phyloP scores from a whole-genome alignment of 2,329 filamentous ascomycete species.

The Paracorniculantispora psalliotae region DNA sequence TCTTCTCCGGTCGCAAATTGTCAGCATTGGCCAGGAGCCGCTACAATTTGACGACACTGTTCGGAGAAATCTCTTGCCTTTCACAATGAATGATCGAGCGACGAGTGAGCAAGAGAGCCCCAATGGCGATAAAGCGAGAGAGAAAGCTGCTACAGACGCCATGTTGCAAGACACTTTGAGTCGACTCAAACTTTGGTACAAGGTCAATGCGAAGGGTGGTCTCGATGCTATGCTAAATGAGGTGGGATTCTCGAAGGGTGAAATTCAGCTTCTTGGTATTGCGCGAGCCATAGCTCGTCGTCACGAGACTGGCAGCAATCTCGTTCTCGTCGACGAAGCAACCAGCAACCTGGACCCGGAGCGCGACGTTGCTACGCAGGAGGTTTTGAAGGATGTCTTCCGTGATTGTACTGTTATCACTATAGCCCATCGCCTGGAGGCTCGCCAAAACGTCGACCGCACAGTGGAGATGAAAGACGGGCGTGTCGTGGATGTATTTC shows the following conservation, averaged over 20 bases:
- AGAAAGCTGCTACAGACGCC: conserved; percentile 16
- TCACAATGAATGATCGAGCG: neutral
- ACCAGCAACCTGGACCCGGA: neutral
- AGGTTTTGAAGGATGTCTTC: neutral
- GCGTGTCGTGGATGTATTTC: too few relatives aligned
- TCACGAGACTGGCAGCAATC: conserved; percentile 1
- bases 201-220: conserved; percentile 29
- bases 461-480: too few relatives aligned
- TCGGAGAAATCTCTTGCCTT: conserved; percentile 40
- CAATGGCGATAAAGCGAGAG: neutral
- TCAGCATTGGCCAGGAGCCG: conserved; percentile 41
- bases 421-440: neutral
- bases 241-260: conserved; percentile 26
- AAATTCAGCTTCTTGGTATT: neutral
- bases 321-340: neutral
- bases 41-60: conserved; percentile 38
- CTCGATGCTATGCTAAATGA: conserved; percentile 27
- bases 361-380: neutral
- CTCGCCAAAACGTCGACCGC: neutral
- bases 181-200: conserved; percentile 35
- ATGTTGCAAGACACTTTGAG: conserved; percentile 33
- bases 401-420: neutral
- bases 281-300: conserved; percentile 13
- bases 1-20: conserved; percentile 35
- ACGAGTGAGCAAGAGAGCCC: neutral